phyloP scores from a whole-genome alignment of 1,139 yeast species.

The Kodamaea arcana region DNA sequence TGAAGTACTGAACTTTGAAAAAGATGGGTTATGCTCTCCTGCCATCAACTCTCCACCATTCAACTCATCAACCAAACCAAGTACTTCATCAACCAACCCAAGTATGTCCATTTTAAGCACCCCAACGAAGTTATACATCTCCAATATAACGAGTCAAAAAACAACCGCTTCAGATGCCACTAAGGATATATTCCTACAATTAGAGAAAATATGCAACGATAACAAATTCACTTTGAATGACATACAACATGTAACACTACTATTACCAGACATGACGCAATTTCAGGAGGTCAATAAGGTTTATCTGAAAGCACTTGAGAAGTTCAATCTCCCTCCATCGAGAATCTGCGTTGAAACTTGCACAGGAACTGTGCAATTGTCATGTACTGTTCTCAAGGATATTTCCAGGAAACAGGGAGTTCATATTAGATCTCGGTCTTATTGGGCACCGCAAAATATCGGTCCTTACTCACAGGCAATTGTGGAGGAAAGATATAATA shows the following conservation, averaged over 20 bases:
- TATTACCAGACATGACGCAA: conserved; percentile 59
- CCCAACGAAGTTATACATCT: conserved; percentile 37
- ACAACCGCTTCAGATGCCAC: conserved; percentile 41
- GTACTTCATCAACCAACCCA: background rate
- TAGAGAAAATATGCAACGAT: conserved; percentile 28
- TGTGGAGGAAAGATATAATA: conserved; percentile 35
- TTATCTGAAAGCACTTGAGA: conserved; percentile 53
- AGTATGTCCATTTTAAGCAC: conserved; percentile 2
- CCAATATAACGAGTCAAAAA: conserved; percentile 42
- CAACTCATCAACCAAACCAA: background rate
- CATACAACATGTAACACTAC: conserved; percentile 55
- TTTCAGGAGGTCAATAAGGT: conserved; percentile 59
- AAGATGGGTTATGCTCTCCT: no score
- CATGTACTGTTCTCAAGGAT: conserved; percentile 46
- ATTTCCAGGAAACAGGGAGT: conserved; percentile 52
- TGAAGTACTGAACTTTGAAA: background rate
- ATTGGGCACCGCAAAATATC: conserved; percentile 97
- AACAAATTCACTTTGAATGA: conserved; percentile 30
- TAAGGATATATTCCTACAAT: conserved; percentile 40
- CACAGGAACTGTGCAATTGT: conserved; percentile 51
- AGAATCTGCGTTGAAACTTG: conserved; percentile 74
- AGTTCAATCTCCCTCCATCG: conserved; percentile 73
- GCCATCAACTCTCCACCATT: no score
- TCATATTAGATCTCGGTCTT: conserved; percentile 87
- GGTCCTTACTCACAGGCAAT: conserved; percentile 95